A percentile compares a stretch with the other conserved stretches of the same genome.
phyloP scores from a whole-genome alignment of 306 rosid genomes.

The Sindora glabra region DNA sequence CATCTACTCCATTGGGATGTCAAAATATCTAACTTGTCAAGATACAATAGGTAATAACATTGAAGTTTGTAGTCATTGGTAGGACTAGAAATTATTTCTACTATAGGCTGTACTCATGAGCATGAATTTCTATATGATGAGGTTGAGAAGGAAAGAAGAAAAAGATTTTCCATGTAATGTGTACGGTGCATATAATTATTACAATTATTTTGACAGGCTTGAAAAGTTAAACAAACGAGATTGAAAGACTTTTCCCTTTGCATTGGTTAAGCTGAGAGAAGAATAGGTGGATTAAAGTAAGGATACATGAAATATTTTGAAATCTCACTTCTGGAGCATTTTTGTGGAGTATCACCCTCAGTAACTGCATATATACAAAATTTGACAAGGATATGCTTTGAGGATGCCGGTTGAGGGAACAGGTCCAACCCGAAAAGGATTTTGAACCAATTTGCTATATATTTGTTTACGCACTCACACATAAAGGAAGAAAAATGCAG shows the following conservation, averaged over 20 bases:
- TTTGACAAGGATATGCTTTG: slow-evolving; percentile 17
- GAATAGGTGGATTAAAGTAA: slow-evolving; percentile 31
- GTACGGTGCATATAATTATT: not conserved
- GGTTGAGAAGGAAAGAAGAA: not conserved
- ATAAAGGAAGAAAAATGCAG: slow-evolving; percentile 32
- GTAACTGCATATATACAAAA: slow-evolving; percentile 21
- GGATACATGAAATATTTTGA: slow-evolving; percentile 29
- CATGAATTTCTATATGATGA: not conserved
- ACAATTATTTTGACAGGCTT: slow-evolving; percentile 32
- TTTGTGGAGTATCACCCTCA: slow-evolving; percentile 14
- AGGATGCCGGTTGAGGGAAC: slow-evolving; percentile 22
- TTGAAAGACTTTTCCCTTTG: slow-evolving; percentile 27
- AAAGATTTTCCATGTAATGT: not conserved
- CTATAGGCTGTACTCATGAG: not conserved
- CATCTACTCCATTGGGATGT: too few relatives aligned
- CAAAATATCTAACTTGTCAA: too few relatives aligned
- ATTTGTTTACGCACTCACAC: slow-evolving; percentile 32
- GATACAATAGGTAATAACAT: too few relatives aligned
- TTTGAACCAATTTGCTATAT: slow-evolving; percentile 28
- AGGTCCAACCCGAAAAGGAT: slow-evolving; percentile 23
- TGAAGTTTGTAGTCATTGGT: too few relatives aligned
- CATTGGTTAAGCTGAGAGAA: slow-evolving; percentile 28
- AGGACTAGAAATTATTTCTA: too few relatives aligned
- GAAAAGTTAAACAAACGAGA: slow-evolving; percentile 20
- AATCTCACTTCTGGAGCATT: slow-evolving; percentile 23